Conservation (phyloP, 805 yeast genomes). For the Wickerhamiella slavikovae region DNA sequence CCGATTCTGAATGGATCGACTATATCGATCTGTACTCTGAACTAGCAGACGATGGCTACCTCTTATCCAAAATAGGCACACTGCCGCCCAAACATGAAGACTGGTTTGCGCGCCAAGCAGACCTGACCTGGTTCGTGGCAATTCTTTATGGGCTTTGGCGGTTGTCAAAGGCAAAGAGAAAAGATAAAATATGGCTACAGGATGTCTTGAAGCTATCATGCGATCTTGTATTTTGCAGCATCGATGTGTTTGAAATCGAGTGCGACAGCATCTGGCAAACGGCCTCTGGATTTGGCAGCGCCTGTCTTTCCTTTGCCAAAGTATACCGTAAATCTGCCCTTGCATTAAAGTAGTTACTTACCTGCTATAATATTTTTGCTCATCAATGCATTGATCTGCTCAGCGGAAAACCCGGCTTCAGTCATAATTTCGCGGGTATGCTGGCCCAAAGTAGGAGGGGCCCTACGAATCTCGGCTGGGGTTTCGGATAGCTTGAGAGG, state of each 20-base stretch:
- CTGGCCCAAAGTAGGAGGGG: slow-evolving; percentile 23
- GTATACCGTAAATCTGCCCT: slow-evolving; percentile 5
- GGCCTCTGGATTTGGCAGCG: slow-evolving; percentile 11
- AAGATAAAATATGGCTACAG: slow-evolving; percentile 1
- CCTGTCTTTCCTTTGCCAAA: slow-evolving; percentile 9
- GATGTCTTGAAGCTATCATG: slow-evolving; percentile 11
- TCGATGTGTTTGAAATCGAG: slow-evolving; percentile 12
- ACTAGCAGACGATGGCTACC: slow-evolving; percentile 14
- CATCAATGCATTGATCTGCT: slow-evolving; percentile 12
- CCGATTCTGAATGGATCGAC: slow-evolving; percentile 1
- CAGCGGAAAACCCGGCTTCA: slow-evolving; percentile 10
- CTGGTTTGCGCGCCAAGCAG: slow-evolving; percentile 11
- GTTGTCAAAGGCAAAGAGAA: slow-evolving; percentile 1
- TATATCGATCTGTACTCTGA: slow-evolving; percentile 13
- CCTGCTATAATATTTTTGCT: no score
- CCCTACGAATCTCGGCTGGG: slow-evolving; percentile 15
- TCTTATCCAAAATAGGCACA: slow-evolving; percentile 13
- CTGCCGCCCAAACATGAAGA: slow-evolving; percentile 6
- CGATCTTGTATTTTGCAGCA: slow-evolving; percentile 13
- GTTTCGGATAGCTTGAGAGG: slow-evolving; percentile 22
- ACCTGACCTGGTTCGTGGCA: slow-evolving; percentile 12
- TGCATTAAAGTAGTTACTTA: no score
- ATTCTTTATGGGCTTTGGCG: slow-evolving; percentile 9
- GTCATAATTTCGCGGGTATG: slow-evolving; percentile 19
- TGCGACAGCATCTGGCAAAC: slow-evolving; percentile 10